Base-by-base conservation (phyloP, 495 filamentous ascomycete species). In the Hypoxylon fuscum region DNA sequence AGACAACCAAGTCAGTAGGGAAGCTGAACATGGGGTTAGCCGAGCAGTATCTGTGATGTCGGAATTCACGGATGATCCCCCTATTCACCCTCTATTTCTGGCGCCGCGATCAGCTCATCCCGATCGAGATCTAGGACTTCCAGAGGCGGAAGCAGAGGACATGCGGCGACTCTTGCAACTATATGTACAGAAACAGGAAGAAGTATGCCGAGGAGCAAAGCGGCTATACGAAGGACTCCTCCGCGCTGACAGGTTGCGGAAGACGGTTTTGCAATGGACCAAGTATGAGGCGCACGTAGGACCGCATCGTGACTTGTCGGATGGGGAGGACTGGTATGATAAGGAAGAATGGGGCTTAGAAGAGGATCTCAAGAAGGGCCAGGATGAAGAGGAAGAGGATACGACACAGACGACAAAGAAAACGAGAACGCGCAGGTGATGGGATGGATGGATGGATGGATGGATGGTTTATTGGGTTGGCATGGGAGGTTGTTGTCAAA, bases 271-370 rank as follows among this genome's bases (percentile, higher is more conserved):
- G 70, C 87, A 90, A 56, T 96, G 91, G 90, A 72, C 80, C 27
- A 94, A 96, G 73, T 92, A 95, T 0, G 96, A 98, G 74, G 91
- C 86, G 4, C 95, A 97, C 68, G 83, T 90, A 20, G 92, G 91
- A 1, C 85, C 88, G 49, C 78, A 81, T 61, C 66, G 74, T 18
- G 81, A 83, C 54, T 79, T 96, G 86, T 93, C 89, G 29, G 93
- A 97, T 68, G 92, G 92, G 2, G 93, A 97, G 77, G 93, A 97
- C 70, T 97, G 93, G 92, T 96, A 96, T 72, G 93, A 97, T 68
- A 86, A 85, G 53, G 91, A 95, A 69, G 88, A 90, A 78, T 96
- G 91, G 93, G 87, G 87, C 2, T 72, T 97, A 37, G 87, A 87
- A 2, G 90, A 91, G 63, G 90, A 92, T 70, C 79, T 97, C 11